These are phyloP conservation scores for Fragaria iinumae DNA, from an alignment of 306 rosid genomes.

Conservation along the genomic window DNA sequence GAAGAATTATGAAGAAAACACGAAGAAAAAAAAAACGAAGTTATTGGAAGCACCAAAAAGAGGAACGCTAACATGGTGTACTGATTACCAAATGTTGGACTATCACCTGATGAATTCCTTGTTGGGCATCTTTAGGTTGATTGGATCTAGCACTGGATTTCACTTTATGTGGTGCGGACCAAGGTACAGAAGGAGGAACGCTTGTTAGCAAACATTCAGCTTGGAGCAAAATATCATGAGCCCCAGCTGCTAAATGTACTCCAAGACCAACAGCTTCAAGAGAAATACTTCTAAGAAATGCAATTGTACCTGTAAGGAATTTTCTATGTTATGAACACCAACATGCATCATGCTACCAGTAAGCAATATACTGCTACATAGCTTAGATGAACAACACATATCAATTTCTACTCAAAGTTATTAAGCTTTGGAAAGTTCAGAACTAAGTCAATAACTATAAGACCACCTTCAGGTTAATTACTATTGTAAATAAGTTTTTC, in stretches of 20 bases:
- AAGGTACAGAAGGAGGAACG: slow-evolving; percentile 51
- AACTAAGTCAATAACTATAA: background rate
- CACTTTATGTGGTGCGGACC: slow-evolving; percentile 40
- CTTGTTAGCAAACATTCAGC: slow-evolving; percentile 76
- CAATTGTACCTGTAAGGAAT: slow-evolving; percentile 66
- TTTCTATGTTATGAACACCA: background rate
- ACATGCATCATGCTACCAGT: background rate
- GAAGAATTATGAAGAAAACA: background rate
- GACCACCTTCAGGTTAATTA: background rate
- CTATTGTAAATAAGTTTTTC: background rate
- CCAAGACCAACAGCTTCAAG: slow-evolving; percentile 97
- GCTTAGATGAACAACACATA: background rate
- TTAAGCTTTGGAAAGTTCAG: background rate
- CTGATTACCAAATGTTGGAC: background rate
- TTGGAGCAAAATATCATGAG: slow-evolving; percentile 79
- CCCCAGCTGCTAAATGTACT: slow-evolving; percentile 97
- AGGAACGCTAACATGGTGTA: background rate
- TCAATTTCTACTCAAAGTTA: background rate
- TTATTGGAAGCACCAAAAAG: background rate
- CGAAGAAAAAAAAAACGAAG: background rate
- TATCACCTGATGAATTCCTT: slow-evolving; percentile 85
- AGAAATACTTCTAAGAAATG: slow-evolving; percentile 94
- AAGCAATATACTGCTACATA: background rate
- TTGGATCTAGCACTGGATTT: slow-evolving; percentile 63
- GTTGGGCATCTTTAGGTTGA: slow-evolving; percentile 96